phyloP scores from a whole-genome alignment of 192 early-diverging fungal genomes.

The Haplosporangium gracile region DNA sequence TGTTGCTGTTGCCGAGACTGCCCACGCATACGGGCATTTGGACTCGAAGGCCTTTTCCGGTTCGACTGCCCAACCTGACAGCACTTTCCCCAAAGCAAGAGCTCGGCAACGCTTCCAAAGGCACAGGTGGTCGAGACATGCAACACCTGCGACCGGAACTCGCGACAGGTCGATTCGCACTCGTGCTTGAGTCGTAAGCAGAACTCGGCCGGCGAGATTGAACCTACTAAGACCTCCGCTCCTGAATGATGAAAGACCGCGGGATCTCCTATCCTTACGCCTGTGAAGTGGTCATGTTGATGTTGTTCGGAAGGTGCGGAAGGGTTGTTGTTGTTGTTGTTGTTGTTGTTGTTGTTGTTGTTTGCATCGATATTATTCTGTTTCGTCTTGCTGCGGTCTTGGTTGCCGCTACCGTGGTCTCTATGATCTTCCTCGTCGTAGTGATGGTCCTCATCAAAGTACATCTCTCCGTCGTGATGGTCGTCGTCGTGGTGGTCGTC shows the following conservation, averaged over 20 bases:
- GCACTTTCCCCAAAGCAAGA: constrained; percentile 47
- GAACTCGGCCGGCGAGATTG: constrained; percentile 27
- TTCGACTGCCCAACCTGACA: constrained; percentile 37
- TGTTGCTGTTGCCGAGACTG: background rate
- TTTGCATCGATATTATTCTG: background rate
- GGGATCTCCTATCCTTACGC: background rate
- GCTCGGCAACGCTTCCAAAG: constrained; percentile 39
- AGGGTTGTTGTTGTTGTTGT: background rate
- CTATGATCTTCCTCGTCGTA: background rate
- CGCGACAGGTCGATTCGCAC: constrained; percentile 42
- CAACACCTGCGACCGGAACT: constrained; percentile 16
- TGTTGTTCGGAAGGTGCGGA: background rate
- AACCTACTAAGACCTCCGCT: constrained; percentile 11
- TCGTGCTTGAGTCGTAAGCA: constrained; percentile 47
- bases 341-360: background rate
- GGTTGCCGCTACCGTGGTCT: background rate
- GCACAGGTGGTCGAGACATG: constrained; percentile 31
- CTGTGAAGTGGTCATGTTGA: background rate
- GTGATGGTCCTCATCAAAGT: background rate
- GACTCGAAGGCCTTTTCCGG: background rate
- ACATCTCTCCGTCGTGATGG: background rate
- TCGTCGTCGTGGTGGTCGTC: constrained; percentile 7
- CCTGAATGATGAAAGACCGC: constrained; percentile 26
- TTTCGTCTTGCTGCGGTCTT: background rate
- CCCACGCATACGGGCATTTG: background rate